Conservation (phyloP, 371 early-diverging fungal species). For the Mortierella sp. region DNA sequence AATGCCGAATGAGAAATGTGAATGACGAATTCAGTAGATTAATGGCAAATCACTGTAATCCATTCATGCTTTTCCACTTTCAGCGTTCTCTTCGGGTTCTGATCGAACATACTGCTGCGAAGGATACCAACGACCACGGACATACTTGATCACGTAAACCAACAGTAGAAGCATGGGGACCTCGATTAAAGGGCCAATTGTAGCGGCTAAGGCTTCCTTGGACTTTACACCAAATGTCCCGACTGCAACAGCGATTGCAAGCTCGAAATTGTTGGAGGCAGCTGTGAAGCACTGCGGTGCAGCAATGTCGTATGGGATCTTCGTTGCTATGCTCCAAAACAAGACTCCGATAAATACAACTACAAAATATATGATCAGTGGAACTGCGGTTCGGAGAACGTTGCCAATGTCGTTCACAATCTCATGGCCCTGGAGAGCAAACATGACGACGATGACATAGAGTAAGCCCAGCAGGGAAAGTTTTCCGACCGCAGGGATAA, state of each 20-base stretch:
- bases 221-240: constrained; percentile 77
- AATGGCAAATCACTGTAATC: too few relatives aligned
- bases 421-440: constrained; percentile 78
- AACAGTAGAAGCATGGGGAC: constrained; percentile 73
- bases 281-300: constrained; percentile 80
- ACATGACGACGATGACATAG: constrained; percentile 82
- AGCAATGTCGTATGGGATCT: constrained; percentile 62
- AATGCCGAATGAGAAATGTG: too few relatives aligned
- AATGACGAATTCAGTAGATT: too few relatives aligned
- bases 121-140: constrained; percentile 25
- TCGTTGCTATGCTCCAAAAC: constrained; percentile 41
- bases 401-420: constrained; percentile 74
- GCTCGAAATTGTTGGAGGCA: constrained; percentile 81
- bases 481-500: constrained; percentile 68
- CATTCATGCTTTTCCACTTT: too few relatives aligned
- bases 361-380: constrained; percentile 75
- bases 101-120: neutral
- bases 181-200: constrained; percentile 83
- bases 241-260: constrained; percentile 83
- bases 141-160: constrained; percentile 58
- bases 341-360: constrained; percentile 70
- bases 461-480: constrained; percentile 72
- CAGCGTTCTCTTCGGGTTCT: too few relatives aligned
- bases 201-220: constrained; percentile 75
- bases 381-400: constrained; percentile 77